Base-by-base conservation (phyloP, 192 early-diverging fungal species). In the Backusella luteola region DNA sequence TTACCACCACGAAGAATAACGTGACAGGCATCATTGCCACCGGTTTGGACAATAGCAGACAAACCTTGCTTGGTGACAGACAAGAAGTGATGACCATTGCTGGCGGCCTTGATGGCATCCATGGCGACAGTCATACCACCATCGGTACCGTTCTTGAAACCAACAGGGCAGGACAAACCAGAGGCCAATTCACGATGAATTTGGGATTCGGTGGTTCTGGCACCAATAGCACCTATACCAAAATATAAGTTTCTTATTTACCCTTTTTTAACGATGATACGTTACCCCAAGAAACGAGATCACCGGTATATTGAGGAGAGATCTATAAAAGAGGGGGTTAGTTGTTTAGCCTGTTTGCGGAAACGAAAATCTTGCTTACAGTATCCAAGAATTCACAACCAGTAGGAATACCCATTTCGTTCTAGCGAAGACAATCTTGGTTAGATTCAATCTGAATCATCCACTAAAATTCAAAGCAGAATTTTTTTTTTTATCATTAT, bases 1-100 rank as follows among this genome's bases (percentile, higher is more conserved):
- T 82, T 88, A 11, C 94, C 93, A 73, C 98, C 98, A 66, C 98
- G 92, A 42, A 99, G 86, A 76, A 99, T 98, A 6, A 98, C 91
- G 78, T 99, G 98, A 83, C 97, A 97, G 46, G 86, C 79, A 76
- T 91, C 92, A 86, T 99, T 99, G 75, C 98, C 97, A 80, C 91
- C 84, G 1, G 96, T 95, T 73, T 91, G 88, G 41, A 94, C 93
- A 78, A 95, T 95, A 29, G 94, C 94, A 44, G 90, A 91, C 39
- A 94, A 86, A 15, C 94, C 94, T 77, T 94, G 92, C 86, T 95
- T 95, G 69, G 93, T 94, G 17, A 95, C 94, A 6, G 93, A 94
- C 67, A 95, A 84, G 87, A 95, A 95, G 73, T 90, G 89, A 76
- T 95, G 94, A 29, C 87, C 84, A 7, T 84, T 85, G 41, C 91